Evolutionary conservation across 176 grass and related monocot species (phyloP).

Genomic region (Phyllostachys edulis): DNA sequence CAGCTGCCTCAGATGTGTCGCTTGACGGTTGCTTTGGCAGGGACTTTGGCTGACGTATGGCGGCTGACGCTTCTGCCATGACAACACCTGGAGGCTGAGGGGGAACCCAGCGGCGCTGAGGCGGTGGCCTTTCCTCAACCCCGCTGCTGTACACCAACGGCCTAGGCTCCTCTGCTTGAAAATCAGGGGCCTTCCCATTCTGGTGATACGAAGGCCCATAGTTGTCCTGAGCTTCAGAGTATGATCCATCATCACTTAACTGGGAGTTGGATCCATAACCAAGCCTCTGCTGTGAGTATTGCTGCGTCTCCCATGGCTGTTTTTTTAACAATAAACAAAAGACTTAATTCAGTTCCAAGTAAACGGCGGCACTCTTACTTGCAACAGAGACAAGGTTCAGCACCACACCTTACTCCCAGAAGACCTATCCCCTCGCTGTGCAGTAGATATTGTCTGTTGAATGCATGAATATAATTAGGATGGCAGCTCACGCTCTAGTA

Average conservation of each 20-base stretch:
- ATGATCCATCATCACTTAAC: constrained; percentile 50
- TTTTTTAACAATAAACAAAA: neutral
- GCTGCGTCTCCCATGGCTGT: constrained; percentile 67
- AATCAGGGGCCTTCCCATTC: constrained; percentile 51
- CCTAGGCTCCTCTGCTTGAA: constrained; percentile 38
- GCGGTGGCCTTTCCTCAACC: constrained; percentile 35
- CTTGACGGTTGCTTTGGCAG: constrained; percentile 42
- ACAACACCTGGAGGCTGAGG: constrained; percentile 63
- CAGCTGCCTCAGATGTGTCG: constrained; percentile 7
- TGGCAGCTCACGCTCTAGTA: constrained; percentile 6
- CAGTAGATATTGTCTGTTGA: constrained; percentile 25
- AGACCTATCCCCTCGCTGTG: constrained; percentile 47
- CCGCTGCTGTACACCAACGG: constrained; percentile 32
- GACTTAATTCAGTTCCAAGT: constrained; percentile 19
- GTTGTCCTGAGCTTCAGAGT: constrained; percentile 46
- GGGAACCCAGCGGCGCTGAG: constrained; percentile 65
- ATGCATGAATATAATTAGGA: constrained; percentile 33
- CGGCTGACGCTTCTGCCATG: constrained; percentile 72
- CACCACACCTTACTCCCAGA: constrained; percentile 54
- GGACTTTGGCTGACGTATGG: constrained; percentile 62
- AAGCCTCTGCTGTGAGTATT: constrained; percentile 43
- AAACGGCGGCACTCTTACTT: neutral
- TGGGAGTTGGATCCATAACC: constrained; percentile 46
- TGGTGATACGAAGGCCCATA: constrained; percentile 39
- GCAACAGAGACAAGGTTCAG: neutral